Base-by-base conservation (phyloP, 2,329 filamentous ascomycete genomes). In the Stagonosporopsis chrysanthemi region DNA sequence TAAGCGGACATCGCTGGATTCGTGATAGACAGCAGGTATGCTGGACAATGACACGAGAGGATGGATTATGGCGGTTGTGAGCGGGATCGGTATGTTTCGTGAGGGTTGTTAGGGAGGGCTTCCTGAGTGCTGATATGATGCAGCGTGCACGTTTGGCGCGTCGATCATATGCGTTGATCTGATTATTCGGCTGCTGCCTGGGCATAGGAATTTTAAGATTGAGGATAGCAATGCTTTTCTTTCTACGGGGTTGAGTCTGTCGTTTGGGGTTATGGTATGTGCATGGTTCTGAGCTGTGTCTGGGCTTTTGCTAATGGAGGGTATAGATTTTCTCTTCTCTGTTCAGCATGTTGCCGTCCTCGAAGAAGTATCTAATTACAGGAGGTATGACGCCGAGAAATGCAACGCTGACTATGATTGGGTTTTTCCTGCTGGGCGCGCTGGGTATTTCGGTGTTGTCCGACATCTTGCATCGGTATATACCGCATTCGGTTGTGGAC, bases 261-360 rank as follows among this genome's bases (percentile, higher is more conserved):
- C 92, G 74, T 97, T 97, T 66, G 94, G 95, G 40, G 93, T 98
- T 42, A 96, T 99, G 92, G 93, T 97, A 77, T 64, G 86, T 73
- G 52, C 14, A 31, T 14, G 29, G 3, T 52, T 11, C 29, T 4
- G 8, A 22, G 1, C 3, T 19, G 31, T 1, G 11, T 17, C 2
- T 15, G 14, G 11, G 23, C 9, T 12, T 49, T 31, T 24, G 40
- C 62, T 72, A 28, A 71, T 53, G 14, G 22, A 68, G 2, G 12
- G 8, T 38, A 4, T 14, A 97, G 92, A 84, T 97, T 38, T 97
- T 97, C 77, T 97, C 93, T 33, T 88, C 94, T 1, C 79, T 98
- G 28, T 96, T 93, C 76, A 95, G 88, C 76, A 97, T 98, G 90
- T 84, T 98, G 7, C 94, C 94, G 9, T 92, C 91, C 19, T 88